Evolutionary conservation across 345 rosid genomes (phyloP).

Genomic region (Kernera saxatilis): DNA sequence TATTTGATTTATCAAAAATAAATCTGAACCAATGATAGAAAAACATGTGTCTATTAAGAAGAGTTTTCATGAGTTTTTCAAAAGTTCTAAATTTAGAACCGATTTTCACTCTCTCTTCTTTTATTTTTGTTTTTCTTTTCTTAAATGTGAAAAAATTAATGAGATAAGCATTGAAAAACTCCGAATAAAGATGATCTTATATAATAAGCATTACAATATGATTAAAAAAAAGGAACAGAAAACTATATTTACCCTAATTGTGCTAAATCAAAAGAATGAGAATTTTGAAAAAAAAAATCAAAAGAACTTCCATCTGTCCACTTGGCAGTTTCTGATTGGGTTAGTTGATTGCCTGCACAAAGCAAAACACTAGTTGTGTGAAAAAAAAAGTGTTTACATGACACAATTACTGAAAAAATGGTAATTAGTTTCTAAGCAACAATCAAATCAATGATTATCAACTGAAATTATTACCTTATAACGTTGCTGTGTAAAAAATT

Average conservation of each 20-base stretch:
- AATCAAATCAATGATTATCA: not conserved
- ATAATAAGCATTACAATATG: conserved; percentile 23
- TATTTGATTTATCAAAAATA: too few relatives aligned
- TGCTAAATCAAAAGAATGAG: conserved; percentile 42
- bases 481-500: conserved; percentile 24
- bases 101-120: too few relatives aligned
- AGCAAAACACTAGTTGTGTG: not conserved
- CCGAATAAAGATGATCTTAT: too few relatives aligned
- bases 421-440: not conserved
- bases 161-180: too few relatives aligned
- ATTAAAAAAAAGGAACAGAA: conserved; percentile 14
- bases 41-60: too few relatives aligned
- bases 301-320: conserved; percentile 38
- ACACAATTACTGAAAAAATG: not conserved
- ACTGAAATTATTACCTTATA: conserved; percentile 34
- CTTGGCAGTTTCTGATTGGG: conserved; percentile 40
- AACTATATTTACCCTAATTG: conserved; percentile 14
- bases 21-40: too few relatives aligned
- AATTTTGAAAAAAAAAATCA: conserved; percentile 22
- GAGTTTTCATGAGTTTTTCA: too few relatives aligned
- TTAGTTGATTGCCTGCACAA: conserved; percentile 39
- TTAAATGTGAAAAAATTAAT: too few relatives aligned
- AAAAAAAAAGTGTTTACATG: not conserved
- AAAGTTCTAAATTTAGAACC: too few relatives aligned
- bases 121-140: too few relatives aligned